A percentile compares a stretch with the other conserved stretches of the same genome.
Evolutionary conservation across 78 protist genomes (phyloP).

Genomic region (Dictyostelium firmibasis): DNA sequence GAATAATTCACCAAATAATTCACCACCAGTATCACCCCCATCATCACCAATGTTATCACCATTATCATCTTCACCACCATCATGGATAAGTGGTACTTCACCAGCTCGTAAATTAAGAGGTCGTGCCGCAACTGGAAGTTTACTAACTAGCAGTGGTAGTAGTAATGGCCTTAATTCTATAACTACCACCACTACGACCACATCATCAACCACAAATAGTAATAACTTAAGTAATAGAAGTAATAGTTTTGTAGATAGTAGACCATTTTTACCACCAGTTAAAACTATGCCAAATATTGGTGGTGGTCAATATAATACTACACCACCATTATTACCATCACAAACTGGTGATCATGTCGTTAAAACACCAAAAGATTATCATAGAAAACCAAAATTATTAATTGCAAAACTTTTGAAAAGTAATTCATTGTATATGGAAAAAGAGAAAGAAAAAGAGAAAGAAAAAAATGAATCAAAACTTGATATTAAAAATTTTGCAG

Average conservation of each 20-base stretch:
- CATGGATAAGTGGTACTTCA: constrained; percentile 65
- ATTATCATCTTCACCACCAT: not conserved
- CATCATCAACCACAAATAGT: not conserved
- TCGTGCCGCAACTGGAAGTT: constrained; percentile 11
- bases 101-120: constrained; percentile 32
- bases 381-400: not conserved
- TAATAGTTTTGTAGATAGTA: not conserved
- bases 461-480: not conserved
- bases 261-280: not conserved
- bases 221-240: not conserved
- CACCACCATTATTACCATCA: constrained; percentile 1
- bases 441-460: constrained; percentile 2
- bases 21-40: constrained; percentile 53
- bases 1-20: constrained; percentile 14
- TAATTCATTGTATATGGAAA: not conserved
- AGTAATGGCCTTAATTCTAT: no score
- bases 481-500: not conserved
- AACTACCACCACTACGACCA: not conserved
- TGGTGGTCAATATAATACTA: not conserved
- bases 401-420: constrained; percentile 31
- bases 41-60: constrained; percentile 12
- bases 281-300: not conserved
- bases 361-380: constrained; percentile 8
- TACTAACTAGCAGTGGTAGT: not conserved
- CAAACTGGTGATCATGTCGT: not conserved